Evolutionary conservation across 106 monocot species (phyloP), one percentile per base, ranked within the genome.

Genomic region (Iris macrosiphon): DNA sequence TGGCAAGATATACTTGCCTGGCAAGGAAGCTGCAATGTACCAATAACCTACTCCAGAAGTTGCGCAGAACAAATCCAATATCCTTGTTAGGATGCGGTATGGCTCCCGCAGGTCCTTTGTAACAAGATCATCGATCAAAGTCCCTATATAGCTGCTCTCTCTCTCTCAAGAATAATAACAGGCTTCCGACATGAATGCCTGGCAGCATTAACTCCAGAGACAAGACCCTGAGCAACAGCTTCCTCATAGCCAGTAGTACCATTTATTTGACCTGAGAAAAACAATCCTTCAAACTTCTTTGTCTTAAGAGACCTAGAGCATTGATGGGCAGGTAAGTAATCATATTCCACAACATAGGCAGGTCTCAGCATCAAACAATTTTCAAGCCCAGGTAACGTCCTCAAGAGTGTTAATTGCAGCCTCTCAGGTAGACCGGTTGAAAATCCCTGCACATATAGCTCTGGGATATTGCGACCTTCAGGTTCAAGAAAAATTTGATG

Each of bases 71-170:
- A n/a, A n/a, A n/a, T n/a, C n/a, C n/a, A n/a, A n/a, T n/a, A n/a
- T n/a, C 98, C 98, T 98, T 53, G 98, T 98, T 63, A 98, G 37
- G 87, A 98, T 87, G 31, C 98, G 90, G 55, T 98, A 98, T 44
- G 98, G 98, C 67, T 98, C 98, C 37, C 90, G 73, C 23, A 98
- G 80, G 44, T 98, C 98, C 74, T 98, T 98, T 32, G 98, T 98
- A n/a, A 91, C 91, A 71, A 98, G 87, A 84, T 93, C 93, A 67
- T 93, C 93, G 54, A 93, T 88, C 41, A 93, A 61, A 46, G 84
- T 88, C 12, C 93, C 93, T 28, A 93, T 78, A 57, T 39, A 39
- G 38, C n/a, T n/a, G n/a, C n/a, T n/a, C n/a, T 6, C 38, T 89
- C 84, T 64, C 84, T 84, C 55, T 84, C 89, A 65, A 89, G 80